Evolutionary conservation across 345 rosid genomes (phyloP), one percentile per base, ranked within the genome.

Genomic region (Iberis pinnata): DNA sequence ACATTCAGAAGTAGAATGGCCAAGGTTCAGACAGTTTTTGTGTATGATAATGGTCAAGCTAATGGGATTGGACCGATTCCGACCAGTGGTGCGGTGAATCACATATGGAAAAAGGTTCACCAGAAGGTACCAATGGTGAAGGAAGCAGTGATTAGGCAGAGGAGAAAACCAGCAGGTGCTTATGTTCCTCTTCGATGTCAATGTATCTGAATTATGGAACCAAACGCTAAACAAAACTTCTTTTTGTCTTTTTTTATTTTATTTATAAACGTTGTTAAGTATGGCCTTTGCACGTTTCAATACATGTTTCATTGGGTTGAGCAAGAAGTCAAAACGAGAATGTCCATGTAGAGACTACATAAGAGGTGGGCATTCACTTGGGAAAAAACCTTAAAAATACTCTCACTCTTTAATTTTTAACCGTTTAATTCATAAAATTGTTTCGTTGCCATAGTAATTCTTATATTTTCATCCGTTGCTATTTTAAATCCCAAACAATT

Each of bases 61-160:
- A 80, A 75, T 61, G 90, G 94, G 33, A 67, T 81, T 1, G 97
- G 98, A 37, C 84, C 88, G 4, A 68, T 88, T 33, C 80, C 73
- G 59, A 66, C 64, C 0, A 69, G 76, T 67, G 95, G 98, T 63
- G 95, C 98, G 1, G 97, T 92, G 61, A 92, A 85, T 67, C 75
- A 83, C 46, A 78, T 92, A 43, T 92, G 97, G 97, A 78, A 60
- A 64, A 88, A 83, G 79, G 86, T 88, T 46, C 64, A 70, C 38
- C 78, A 92, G 38, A 92, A 92, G 38, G 62, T 92, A 50, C 84
- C 98, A 1, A 35, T 70, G 70, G 79, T 88, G 18, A 76, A 76
- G 70, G 95, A 92, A 71, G 88, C 85, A 16, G 79, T 83, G 26
- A 49, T 72, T 39, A 72, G 90, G 47, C 88, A 78, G 39, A 81